These are phyloP conservation scores for Irpex sp. DNA, from an alignment of 1,284 basidiomycete genomes.

Conservation along the genomic window DNA sequence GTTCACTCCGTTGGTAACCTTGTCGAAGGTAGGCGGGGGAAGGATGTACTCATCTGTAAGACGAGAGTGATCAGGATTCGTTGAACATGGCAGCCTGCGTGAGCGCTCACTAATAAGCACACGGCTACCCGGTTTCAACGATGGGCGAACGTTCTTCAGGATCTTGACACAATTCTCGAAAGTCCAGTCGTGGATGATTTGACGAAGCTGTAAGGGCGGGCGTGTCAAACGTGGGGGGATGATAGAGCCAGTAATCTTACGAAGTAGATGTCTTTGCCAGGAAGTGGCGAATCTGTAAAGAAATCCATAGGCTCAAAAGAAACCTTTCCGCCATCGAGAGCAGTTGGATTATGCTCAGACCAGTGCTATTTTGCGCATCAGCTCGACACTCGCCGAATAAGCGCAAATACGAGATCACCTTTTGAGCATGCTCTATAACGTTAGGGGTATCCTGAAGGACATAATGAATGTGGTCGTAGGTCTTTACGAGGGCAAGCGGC, in stretches of 20 bases:
- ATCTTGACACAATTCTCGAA: conserved; percentile 21
- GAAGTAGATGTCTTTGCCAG: conserved; percentile 41
- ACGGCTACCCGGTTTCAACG: conserved; percentile 18
- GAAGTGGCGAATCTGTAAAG: conserved; percentile 36
- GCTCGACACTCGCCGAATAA: conserved; percentile 20
- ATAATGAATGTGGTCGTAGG: conserved; percentile 37
- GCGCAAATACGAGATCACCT: neutral
- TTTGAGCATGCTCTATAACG: neutral
- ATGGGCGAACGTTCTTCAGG: conserved; percentile 21
- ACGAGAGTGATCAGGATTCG: neutral
- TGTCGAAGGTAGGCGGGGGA: neutral
- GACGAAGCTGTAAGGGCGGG: neutral
- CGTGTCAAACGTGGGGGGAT: neutral
- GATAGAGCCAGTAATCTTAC: conserved; percentile 26
- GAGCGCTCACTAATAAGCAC: conserved; percentile 20
- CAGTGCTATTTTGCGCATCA: conserved; percentile 32
- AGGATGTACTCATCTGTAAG: conserved; percentile 19
- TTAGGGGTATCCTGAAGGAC: conserved; percentile 38
- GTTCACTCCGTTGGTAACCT: neutral
- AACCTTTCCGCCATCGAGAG: conserved; percentile 30
- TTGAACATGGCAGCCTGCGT: conserved; percentile 6
- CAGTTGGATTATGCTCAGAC: conserved; percentile 30
- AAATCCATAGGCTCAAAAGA: conserved; percentile 42
- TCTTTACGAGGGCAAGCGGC: conserved; percentile 36
- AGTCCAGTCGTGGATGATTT: conserved; percentile 27